Base-by-base conservation (phyloP, 306 rosid species). In the Vicia faba region DNA sequence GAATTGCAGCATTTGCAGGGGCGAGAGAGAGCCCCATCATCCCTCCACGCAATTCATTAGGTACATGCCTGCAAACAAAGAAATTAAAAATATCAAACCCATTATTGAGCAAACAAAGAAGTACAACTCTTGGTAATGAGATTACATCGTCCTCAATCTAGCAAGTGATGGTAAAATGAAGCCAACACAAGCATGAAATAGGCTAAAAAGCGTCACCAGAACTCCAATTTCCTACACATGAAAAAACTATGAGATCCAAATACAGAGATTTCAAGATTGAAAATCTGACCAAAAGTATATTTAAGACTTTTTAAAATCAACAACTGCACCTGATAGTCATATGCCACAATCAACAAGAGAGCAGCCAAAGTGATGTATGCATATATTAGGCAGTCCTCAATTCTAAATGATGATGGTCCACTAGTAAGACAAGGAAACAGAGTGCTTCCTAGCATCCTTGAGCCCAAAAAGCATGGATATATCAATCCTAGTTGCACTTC, bases 31-130 rank as follows among this genome's bases (percentile, higher is more conserved):
- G 71, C 78, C 95, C 83, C 64, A 83, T 88, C 95, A 93, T 90
- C 82, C 99, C 99, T 80, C 97, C 97, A 77, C 99, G 96, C 75
- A 93, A 68, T 74, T 91, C 89, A 80, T 85, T 86, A 44, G 99
- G 97, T 58, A 93, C 97, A 81, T 88, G 86, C 95, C 99, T 93
- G 79, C 64, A 60, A 78, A 64, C 64, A 70, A 45, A 38, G 26
- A 20, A 65, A 76, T 36, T 36, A 55, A 56, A 50, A 71, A 40
- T 48, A 78, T 66, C 15, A 54, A 62, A 67, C 61, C 56, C 61
- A 78, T 18, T 18, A 66, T 12, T 61, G 33, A 72, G 68, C 35
- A 59, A 68, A 67, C 60, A 57, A 63, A 75, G 15, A 41, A 72
- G 54, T 56, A 58, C 29, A 71, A 66, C 18, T 44, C 44, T 3